These are phyloP conservation scores for Basipetospora sp. DNA, from an alignment of 2,329 filamentous ascomycete species.

Conservation along the genomic window DNA sequence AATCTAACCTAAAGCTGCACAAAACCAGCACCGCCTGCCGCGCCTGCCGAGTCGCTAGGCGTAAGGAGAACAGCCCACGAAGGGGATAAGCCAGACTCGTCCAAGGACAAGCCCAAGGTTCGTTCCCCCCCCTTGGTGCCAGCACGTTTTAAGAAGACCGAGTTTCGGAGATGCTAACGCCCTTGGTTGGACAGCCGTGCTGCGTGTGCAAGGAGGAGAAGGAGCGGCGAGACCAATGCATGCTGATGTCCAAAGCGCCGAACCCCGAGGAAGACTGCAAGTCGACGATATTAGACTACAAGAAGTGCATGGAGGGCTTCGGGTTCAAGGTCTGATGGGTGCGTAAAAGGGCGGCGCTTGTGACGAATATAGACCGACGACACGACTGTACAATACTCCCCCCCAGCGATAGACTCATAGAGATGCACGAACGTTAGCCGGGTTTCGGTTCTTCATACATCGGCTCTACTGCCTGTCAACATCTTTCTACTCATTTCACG, in stretches of 20 bases:
- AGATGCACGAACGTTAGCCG: no score
- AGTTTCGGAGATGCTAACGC: background rate
- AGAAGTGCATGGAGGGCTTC: slow-evolving; percentile 80
- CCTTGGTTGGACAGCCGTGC: slow-evolving; percentile 86
- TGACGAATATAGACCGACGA: slow-evolving; percentile 3
- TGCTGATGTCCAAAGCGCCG: slow-evolving; percentile 82
- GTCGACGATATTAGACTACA: slow-evolving; percentile 70
- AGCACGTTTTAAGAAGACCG: background rate
- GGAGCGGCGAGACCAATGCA: slow-evolving; percentile 84
- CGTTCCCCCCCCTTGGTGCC: no score
- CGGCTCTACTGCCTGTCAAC: no score
- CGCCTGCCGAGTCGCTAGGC: background rate
- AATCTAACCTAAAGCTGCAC: background rate
- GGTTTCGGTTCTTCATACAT: no score
- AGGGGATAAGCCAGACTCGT: no score
- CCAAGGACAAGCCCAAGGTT: slow-evolving; percentile 11
- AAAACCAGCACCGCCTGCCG: slow-evolving; percentile 4
- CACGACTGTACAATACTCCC: slow-evolving; percentile 4
- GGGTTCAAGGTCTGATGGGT: slow-evolving; percentile 56
- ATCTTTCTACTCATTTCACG: no score
- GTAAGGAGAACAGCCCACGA: background rate
- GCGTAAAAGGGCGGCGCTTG: background rate
- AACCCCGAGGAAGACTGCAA: slow-evolving; percentile 76
- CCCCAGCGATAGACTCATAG: slow-evolving; percentile 1
- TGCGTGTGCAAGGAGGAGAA: slow-evolving; percentile 98